phyloP scores from a whole-genome alignment of 768 basidiomycete genomes.

The Leccinellum rugosiceps region DNA sequence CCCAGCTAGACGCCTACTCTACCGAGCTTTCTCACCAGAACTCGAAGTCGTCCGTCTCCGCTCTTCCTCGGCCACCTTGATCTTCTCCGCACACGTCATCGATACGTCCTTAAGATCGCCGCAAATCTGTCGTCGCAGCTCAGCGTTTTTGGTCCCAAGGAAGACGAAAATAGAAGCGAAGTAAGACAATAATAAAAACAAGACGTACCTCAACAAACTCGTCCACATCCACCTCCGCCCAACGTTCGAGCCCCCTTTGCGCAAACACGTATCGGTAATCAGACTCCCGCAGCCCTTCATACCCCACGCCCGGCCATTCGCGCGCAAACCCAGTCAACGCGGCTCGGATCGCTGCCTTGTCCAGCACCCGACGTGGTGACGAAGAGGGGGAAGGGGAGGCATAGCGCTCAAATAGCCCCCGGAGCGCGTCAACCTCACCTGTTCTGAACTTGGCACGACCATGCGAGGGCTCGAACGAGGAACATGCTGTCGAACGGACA shows the following conservation, averaged over 20 bases:
- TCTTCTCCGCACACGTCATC: conserved; percentile 36
- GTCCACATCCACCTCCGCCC: conserved; percentile 66
- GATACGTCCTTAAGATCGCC: conserved; percentile 67
- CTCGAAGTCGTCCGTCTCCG: conserved; percentile 34
- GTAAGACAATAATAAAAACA: neutral
- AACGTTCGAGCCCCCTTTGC: conserved; percentile 64
- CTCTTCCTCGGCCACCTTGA: conserved; percentile 33
- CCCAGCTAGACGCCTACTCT: conserved; percentile 13
- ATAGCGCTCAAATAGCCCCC: conserved; percentile 32
- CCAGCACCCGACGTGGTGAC: conserved; percentile 31
- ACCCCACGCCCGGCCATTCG: conserved; percentile 39
- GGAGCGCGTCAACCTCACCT: conserved; percentile 45
- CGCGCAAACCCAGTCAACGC: conserved; percentile 43
- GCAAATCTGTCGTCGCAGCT: conserved; percentile 50
- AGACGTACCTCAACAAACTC: conserved; percentile 81
- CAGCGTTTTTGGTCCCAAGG: neutral
- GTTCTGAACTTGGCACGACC: conserved; percentile 53
- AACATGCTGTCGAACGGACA: neutral
- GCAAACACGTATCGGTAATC: conserved; percentile 75
- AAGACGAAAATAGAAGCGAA: neutral
- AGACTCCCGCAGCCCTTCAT: conserved; percentile 55
- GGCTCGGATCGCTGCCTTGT: conserved; percentile 38
- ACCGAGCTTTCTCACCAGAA: conserved; percentile 41
- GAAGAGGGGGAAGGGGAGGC: neutral
- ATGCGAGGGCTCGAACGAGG: conserved; percentile 31